Evolutionary conservation across 2,329 filamentous ascomycete genomes (phyloP).

Genomic region (Clarireedia sp.): DNA sequence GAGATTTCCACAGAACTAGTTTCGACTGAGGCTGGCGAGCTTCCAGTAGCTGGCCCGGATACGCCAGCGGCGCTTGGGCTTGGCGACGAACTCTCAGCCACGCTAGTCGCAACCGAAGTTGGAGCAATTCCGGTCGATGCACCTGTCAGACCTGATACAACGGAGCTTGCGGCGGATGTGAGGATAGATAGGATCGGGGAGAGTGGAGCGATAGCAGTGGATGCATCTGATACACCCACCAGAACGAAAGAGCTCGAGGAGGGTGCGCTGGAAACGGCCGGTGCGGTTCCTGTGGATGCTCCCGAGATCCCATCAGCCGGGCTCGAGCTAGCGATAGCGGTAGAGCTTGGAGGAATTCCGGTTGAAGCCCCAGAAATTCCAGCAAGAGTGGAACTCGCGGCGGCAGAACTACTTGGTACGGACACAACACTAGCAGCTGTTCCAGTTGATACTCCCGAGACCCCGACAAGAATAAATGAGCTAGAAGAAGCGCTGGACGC

Average conservation of each 20-base stretch:
- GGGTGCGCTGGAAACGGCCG: neutral
- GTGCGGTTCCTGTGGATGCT: constrained; percentile 2
- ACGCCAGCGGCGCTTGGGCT: neutral
- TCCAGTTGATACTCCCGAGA: neutral
- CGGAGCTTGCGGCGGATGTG: neutral
- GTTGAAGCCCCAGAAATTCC: neutral
- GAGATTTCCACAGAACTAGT: neutral
- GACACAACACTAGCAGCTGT: neutral
- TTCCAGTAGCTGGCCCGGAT: neutral
- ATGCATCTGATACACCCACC: neutral
- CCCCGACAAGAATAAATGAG: neutral
- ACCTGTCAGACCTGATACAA: neutral
- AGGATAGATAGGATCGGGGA: neutral
- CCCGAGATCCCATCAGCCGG: neutral
- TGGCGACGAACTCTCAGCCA: neutral
- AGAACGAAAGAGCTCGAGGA: constrained; percentile 1
- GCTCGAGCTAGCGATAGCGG: neutral
- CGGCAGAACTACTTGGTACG: neutral
- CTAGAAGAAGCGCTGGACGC: neutral
- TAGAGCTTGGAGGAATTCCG: neutral
- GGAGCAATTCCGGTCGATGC: neutral
- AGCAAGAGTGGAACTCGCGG: neutral
- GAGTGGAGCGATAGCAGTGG: neutral
- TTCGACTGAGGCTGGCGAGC: neutral
- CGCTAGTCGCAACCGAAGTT: neutral